Evolutionary conservation across 2,329 filamentous ascomycete species (phyloP), one percentile per base, ranked within the genome.

Genomic region (Claviceps capensis): DNA sequence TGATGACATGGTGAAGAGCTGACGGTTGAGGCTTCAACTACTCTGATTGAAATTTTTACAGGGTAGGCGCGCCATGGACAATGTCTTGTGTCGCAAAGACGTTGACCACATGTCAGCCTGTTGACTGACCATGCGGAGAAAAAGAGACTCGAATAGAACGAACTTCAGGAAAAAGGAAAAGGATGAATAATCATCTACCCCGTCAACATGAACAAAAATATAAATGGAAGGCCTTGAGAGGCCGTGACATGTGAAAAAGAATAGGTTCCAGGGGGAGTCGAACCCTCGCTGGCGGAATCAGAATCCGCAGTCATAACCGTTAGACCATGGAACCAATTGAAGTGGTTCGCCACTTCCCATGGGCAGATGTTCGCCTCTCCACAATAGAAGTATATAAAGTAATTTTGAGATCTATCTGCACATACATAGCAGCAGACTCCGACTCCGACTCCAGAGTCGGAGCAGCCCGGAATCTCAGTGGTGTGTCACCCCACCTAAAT

Each of bases 261-360:
- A 37, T 17, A 65, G 63, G 63, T 65, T 60, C 60, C 60, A 60
- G 62, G 43, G 63, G 63, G 63, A 66, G 63, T 66, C 63, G 62
- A 64, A 65, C 62, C 63, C 62, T 64, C 62, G 62, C 63, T 66
- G 63, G 62, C 62, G 62, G 63, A 65, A 65, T 65, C 62, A 65
- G 56, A 57, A 57, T 65, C 63, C 62, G 63, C 63, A 66, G 63
- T 65, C 63, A 66, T 66, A 57, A 63, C 63, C 62, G 62, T 65
- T 65, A 66, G 63, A 66, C 62, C 63, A 66, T 61, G 61, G 59
- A 65, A 65, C 63, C 63, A 0, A 1, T 45, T 56, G 55, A 61
- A 61, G 54, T 52, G 57, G 61, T 63, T 47, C 2, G 22, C 58
- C 58, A 52, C 57, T 60, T 62, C 61, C 52, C 59, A 61, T 63